Percentiles rank a stretch among this genome's conserved stretches.
These are phyloP conservation scores for Kluyveromyces aestuarii DNA, from an alignment of 805 yeast species.

Conservation along the genomic window DNA sequence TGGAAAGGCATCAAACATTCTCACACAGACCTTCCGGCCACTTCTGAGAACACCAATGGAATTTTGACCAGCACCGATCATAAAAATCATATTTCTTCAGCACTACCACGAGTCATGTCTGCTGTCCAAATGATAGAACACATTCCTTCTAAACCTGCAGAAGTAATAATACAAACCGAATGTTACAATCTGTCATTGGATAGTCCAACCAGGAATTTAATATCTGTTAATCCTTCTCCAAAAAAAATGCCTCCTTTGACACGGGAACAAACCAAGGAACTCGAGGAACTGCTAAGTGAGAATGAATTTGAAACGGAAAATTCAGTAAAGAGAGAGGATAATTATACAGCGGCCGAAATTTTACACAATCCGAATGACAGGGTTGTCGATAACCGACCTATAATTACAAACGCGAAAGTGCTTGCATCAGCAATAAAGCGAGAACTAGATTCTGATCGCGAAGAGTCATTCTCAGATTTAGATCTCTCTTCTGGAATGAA, in stretches of 20 bases:
- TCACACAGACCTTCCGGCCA: neutral
- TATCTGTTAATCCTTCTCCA: neutral
- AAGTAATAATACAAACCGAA: neutral
- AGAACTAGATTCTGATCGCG: neutral
- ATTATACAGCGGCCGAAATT: conserved; percentile 28
- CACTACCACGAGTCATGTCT: conserved; percentile 1
- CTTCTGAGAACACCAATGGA: neutral
- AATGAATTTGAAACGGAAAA: neutral
- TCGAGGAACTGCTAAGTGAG: neutral
- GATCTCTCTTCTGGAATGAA: neutral
- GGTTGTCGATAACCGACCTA: conserved; percentile 23
- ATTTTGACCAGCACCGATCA: neutral
- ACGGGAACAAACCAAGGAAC: neutral
- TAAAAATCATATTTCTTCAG: neutral
- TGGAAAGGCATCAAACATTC: conserved; percentile 1
- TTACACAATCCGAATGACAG: conserved; percentile 24
- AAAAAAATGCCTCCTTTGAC: neutral
- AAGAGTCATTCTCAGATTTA: neutral
- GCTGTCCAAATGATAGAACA: neutral
- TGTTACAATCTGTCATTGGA: neutral
- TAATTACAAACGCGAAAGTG: conserved; percentile 22
- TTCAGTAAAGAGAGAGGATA: conserved; percentile 4
- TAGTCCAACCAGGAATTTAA: neutral
- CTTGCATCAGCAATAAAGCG: conserved; percentile 21
- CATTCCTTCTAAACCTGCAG: neutral